Evolutionary conservation across 2,329 filamentous ascomycete genomes (phyloP).

Genomic region (Neurospora crassa): DNA sequence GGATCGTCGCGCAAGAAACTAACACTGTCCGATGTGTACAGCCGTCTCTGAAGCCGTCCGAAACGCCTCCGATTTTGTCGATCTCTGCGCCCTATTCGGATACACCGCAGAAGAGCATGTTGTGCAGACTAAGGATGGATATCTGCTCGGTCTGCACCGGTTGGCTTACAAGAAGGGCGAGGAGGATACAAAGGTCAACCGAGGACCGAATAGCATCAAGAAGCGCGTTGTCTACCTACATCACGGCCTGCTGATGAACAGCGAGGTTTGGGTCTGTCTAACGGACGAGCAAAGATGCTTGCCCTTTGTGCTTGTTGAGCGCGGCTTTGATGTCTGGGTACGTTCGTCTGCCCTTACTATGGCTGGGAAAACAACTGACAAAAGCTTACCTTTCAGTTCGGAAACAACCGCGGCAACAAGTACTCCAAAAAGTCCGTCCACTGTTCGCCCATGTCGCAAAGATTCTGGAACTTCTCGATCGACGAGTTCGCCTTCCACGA

Average conservation of each 20-base stretch:
- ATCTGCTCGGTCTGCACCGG: conserved; percentile 80
- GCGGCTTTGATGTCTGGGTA: conserved; percentile 93
- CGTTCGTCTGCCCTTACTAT: conserved; percentile 21
- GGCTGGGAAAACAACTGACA: neutral
- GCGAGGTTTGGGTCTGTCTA: conserved; percentile 93
- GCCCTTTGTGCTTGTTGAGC: conserved; percentile 80
- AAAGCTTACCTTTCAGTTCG: conserved; percentile 47
- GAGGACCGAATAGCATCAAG: conserved; percentile 53
- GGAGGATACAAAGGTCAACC: conserved; percentile 69
- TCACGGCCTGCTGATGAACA: conserved; percentile 96
- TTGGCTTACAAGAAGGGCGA: conserved; percentile 77
- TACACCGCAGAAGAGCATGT: conserved; percentile 96
- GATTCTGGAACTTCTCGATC: conserved; percentile 97
- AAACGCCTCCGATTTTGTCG: conserved; percentile 82
- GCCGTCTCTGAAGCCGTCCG: conserved; percentile 68
- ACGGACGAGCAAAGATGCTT: conserved; percentile 79
- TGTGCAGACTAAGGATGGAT: conserved; percentile 89
- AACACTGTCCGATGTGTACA: conserved; percentile 39
- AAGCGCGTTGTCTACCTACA: conserved; percentile 92
- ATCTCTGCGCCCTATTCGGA: conserved; percentile 84
- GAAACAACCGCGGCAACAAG: conserved; percentile 97
- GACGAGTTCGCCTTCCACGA: conserved; percentile 98
- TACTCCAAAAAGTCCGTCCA: conserved; percentile 92
- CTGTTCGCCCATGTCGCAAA: conserved; percentile 59
- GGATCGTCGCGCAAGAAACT: conserved; percentile 23